Conservation (phyloP, 768 basidiomycete genomes). For the Podaxis sp. region DNA sequence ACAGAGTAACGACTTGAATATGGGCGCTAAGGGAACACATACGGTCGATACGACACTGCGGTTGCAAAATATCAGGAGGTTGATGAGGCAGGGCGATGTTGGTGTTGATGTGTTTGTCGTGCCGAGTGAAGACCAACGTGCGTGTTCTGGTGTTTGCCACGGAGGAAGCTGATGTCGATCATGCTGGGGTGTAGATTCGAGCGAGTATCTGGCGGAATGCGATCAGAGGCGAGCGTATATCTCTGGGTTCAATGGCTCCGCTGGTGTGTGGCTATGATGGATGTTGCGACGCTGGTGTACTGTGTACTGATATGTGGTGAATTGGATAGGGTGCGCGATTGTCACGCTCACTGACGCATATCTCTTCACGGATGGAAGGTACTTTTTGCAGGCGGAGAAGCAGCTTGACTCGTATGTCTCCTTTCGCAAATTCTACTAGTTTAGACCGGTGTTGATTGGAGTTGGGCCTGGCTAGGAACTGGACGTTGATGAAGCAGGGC, state of each 20-base stretch:
- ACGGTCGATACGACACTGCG: constrained; percentile 65
- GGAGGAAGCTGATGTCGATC: not conserved
- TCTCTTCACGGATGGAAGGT: constrained; percentile 94
- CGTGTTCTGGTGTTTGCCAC: constrained; percentile 28
- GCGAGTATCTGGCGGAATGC: constrained; percentile 85
- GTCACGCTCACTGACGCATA: constrained; percentile 70
- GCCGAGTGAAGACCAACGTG: constrained; percentile 92
- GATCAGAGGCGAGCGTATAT: constrained; percentile 87
- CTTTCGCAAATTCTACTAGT: no score
- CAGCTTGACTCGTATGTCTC: constrained; percentile 76
- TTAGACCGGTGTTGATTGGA: not conserved
- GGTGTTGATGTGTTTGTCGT: constrained; percentile 74
- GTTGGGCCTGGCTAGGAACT: constrained; percentile 53
- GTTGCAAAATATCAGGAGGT: constrained; percentile 60
- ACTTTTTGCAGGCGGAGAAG: constrained; percentile 89
- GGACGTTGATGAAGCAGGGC: constrained; percentile 94
- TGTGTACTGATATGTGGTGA: constrained; percentile 4
- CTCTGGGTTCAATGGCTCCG: constrained; percentile 93
- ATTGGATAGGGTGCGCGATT: constrained; percentile 64
- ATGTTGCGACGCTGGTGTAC: not conserved
- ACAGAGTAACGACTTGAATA: constrained; percentile 17
- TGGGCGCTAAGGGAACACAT: constrained; percentile 38
- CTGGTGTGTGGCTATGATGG: constrained; percentile 51
- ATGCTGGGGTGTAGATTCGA: constrained; percentile 57
- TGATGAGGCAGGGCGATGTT: constrained; percentile 58